Evolutionary conservation across 1,284 basidiomycete species (phyloP).

Genomic region (Papiliotrema fonsecae): DNA sequence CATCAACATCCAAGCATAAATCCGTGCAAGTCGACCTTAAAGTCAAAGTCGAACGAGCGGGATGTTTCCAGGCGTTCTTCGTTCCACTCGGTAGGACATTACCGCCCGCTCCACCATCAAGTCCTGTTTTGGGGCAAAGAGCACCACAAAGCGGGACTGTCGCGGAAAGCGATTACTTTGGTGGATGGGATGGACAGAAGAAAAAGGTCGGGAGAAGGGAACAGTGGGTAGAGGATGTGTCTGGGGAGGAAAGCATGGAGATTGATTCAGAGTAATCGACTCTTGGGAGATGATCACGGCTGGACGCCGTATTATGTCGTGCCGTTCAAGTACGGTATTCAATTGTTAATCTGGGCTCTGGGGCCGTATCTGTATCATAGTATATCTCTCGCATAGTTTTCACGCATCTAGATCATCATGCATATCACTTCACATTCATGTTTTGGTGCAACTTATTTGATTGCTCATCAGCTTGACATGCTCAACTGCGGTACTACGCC

Average conservation of each 20-base stretch:
- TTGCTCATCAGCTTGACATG: background rate
- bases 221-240: conserved; percentile 39
- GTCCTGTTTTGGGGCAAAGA: conserved; percentile 22
- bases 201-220: conserved; percentile 15
- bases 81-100: conserved; percentile 33
- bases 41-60: conserved; percentile 39
- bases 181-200: conserved; percentile 12
- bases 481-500: conserved; percentile 6
- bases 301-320: no score
- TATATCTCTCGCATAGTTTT: background rate
- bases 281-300: background rate
- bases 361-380: background rate
- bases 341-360: no score
- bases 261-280: conserved; percentile 15
- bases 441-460: background rate
- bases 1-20: conserved; percentile 27
- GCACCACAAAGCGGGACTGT: background rate
- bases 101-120: conserved; percentile 37
- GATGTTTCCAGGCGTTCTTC: conserved; percentile 42
- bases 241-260: conserved; percentile 29
- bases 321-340: no score
- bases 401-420: background rate
- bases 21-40: conserved; percentile 38
- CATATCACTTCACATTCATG: background rate
- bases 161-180: conserved; percentile 20